phyloP scores from a whole-genome alignment of 768 basidiomycete genomes.

The Leccinum variicolor region DNA sequence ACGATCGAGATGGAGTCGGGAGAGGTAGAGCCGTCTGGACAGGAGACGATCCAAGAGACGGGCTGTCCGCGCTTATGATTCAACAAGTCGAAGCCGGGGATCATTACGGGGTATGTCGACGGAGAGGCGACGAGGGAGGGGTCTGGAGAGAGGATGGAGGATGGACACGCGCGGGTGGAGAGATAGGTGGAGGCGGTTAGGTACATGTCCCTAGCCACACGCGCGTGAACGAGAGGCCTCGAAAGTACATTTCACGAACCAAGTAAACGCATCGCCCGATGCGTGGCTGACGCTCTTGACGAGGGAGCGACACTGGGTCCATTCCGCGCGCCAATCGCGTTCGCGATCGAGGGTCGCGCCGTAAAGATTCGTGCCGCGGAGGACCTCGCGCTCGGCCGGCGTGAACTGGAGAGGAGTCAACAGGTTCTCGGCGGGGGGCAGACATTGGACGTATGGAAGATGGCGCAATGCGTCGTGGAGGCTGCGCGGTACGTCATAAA shows the following conservation, averaged over 20 bases:
- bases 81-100: conserved; percentile 83
- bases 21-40: conserved; percentile 21
- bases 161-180: conserved; percentile 90
- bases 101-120: conserved; percentile 67
- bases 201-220: conserved; percentile 59
- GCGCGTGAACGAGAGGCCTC: conserved; percentile 21
- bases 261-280: conserved; percentile 58
- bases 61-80: conserved; percentile 82
- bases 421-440: conserved; percentile 52
- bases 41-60: conserved; percentile 75
- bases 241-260: conserved; percentile 44
- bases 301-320: conserved; percentile 48
- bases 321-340: conserved; percentile 60
- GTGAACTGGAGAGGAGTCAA: conserved; percentile 76
- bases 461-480: conserved; percentile 34
- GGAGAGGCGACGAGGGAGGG: conserved; percentile 51
- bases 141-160: conserved; percentile 60
- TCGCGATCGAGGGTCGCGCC: conserved; percentile 71
- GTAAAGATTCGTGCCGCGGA: conserved; percentile 78
- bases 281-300: conserved; percentile 7
- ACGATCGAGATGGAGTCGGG: conserved; percentile 58
- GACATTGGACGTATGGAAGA: conserved; percentile 58
- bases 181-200: conserved; percentile 71
- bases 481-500: conserved; percentile 10
- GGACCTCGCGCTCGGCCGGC: conserved; percentile 52